A percentile compares a stretch with the other conserved stretches of the same genome.
Evolutionary conservation across 2,329 filamentous ascomycete genomes (phyloP).

Genomic region (Neonectria punicea): DNA sequence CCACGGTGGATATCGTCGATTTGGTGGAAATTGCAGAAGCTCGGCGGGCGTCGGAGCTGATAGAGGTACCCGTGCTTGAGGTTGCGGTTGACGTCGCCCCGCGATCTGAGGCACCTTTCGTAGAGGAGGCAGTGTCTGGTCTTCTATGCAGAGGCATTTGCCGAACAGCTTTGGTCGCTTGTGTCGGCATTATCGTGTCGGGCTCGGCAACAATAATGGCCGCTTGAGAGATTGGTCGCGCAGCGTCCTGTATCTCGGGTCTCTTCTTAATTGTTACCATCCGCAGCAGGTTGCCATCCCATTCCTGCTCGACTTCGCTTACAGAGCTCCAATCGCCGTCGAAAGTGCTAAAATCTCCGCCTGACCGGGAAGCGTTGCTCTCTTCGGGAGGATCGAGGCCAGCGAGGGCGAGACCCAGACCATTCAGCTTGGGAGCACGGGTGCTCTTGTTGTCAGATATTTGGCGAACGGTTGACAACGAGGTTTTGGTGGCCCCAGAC

Average conservation of each 20-base stretch:
- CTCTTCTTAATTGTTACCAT: conserved; percentile 65
- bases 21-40: conserved; percentile 65
- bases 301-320: conserved; percentile 63
- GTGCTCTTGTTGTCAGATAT: conserved; percentile 40
- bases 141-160: conserved; percentile 59
- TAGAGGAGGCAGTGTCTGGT: conserved; percentile 39
- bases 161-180: conserved; percentile 61
- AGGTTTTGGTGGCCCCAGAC: conserved; percentile 54
- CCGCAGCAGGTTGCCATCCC: conserved; percentile 64
- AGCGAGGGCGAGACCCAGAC: conserved; percentile 55
- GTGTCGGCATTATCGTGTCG: conserved; percentile 59
- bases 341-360: conserved; percentile 63
- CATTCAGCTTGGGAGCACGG: conserved; percentile 42
- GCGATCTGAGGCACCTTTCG: conserved; percentile 39
- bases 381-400: conserved; percentile 55
- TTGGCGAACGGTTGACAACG: conserved; percentile 57
- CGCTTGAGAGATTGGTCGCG: conserved; percentile 40
- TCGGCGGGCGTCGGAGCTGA: conserved; percentile 57
- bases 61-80: conserved; percentile 52
- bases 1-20: conserved; percentile 65
- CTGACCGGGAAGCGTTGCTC: conserved; percentile 54
- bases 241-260: conserved; percentile 43
- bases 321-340: conserved; percentile 68
- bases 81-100: conserved; percentile 43
- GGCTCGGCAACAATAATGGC: conserved; percentile 60